Evolutionary conservation across 2,329 filamentous ascomycete genomes (phyloP).

Genomic region (Ceratocystis albifundus): DNA sequence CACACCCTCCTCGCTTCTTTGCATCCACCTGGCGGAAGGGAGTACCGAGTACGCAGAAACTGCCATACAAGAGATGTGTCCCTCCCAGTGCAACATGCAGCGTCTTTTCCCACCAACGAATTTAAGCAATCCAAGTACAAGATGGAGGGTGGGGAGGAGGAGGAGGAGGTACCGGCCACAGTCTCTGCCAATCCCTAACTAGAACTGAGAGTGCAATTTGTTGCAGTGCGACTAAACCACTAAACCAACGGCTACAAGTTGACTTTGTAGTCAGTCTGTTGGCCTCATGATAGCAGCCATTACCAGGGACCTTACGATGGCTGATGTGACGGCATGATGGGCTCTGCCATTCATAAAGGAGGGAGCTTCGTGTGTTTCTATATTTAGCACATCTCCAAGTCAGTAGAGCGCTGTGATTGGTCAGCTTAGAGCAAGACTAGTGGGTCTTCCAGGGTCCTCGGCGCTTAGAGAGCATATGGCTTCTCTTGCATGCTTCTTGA

Average conservation of each 20-base stretch:
- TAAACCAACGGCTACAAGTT: neutral
- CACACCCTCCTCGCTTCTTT: neutral
- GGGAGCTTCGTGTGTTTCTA: neutral
- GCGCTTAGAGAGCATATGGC: neutral
- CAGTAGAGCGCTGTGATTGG: constrained; percentile 6
- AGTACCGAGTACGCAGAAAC: neutral
- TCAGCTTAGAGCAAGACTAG: neutral
- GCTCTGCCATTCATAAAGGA: neutral
- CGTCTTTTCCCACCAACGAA: neutral
- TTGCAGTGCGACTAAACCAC: neutral
- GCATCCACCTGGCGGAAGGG: neutral
- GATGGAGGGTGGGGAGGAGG: neutral
- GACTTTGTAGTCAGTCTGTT: neutral
- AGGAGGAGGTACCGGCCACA: neutral
- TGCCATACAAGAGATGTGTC: neutral
- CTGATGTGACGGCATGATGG: neutral
- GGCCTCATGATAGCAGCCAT: neutral
- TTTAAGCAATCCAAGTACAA: neutral
- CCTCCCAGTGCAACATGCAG: neutral
- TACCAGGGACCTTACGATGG: neutral
- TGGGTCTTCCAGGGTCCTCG: constrained; percentile 6
- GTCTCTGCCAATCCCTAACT: neutral
- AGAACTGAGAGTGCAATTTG: neutral
- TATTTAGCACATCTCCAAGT: neutral
- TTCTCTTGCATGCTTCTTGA: neutral